Evolutionary conservation across 2,329 filamentous ascomycete genomes (phyloP).

Genomic region (Diaporthe vaccinii): DNA sequence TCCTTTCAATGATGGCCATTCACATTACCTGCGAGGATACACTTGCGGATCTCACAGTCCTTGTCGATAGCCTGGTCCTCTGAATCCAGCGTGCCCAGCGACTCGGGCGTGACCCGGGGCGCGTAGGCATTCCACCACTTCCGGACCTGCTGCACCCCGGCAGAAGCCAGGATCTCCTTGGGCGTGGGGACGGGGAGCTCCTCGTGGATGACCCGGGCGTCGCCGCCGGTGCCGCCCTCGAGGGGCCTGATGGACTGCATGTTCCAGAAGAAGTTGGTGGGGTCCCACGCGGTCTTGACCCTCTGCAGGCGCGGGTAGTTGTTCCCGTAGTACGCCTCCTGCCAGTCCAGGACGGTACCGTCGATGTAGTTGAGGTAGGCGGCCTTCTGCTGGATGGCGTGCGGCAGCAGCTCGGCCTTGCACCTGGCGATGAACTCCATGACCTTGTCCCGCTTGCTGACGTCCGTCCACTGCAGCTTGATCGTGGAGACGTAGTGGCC

Average conservation of each 20-base stretch:
- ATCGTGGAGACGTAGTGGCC: background rate
- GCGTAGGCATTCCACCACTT: background rate
- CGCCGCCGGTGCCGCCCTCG: background rate
- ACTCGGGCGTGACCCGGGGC: background rate
- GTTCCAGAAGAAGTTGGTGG: background rate
- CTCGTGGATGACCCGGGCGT: background rate
- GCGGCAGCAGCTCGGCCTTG: conserved; percentile 2
- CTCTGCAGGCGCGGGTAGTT: conserved; percentile 4
- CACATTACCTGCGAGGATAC: background rate
- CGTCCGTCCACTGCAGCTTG: conserved; percentile 1
- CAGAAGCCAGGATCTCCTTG: background rate
- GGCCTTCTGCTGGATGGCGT: conserved; percentile 1
- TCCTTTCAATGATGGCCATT: background rate
- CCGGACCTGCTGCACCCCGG: background rate
- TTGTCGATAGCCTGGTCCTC: background rate
- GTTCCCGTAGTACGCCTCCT: background rate
- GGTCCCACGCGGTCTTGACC: background rate
- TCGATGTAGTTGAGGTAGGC: background rate
- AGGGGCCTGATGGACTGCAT: background rate
- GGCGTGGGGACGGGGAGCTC: background rate
- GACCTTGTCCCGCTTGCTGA: background rate
- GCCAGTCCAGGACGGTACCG: background rate
- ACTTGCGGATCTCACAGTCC: background rate
- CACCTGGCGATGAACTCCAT: background rate
- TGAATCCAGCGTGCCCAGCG: background rate